A percentile compares a stretch with the other conserved stretches of the same genome.
Conservation (phyloP, 306 rosid species). For the Alnus rubra region DNA sequence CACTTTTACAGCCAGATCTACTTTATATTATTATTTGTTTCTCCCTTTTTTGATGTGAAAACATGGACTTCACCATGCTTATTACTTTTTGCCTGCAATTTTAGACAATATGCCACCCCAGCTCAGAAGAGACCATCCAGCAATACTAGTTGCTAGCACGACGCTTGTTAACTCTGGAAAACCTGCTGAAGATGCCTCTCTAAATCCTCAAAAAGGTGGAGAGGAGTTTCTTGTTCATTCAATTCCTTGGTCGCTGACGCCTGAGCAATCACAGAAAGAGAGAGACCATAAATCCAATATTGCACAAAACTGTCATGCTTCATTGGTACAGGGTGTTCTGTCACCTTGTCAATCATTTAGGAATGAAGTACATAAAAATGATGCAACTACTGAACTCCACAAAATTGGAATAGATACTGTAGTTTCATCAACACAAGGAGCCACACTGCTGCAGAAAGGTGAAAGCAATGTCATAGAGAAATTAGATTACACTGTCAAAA, state of each 20-base stretch:
- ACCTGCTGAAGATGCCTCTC: conserved; percentile 20
- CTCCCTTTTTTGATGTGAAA: too few relatives aligned
- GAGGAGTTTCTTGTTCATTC: conserved; percentile 21
- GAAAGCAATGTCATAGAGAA: conserved; percentile 1
- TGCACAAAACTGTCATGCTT: conserved; percentile 13
- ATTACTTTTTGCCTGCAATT: too few relatives aligned
- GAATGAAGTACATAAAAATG: conserved; percentile 21
- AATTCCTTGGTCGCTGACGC: conserved; percentile 3
- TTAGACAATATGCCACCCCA: conserved; percentile 1
- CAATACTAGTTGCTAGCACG: conserved; percentile 22
- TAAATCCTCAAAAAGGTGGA: conserved; percentile 13
- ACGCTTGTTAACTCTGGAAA: conserved; percentile 13
- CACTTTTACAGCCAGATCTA: too few relatives aligned
- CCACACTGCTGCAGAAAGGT: conserved; percentile 16
- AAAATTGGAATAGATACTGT: conserved; percentile 18
- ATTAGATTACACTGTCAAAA: not conserved
- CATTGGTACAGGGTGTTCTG: conserved; percentile 24
- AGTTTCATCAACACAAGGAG: conserved; percentile 20
- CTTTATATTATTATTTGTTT: too few relatives aligned
- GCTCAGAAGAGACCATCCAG: conserved; percentile 9
- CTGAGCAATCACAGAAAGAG: conserved; percentile 20
- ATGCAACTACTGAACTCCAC: conserved; percentile 11
- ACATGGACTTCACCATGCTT: too few relatives aligned
- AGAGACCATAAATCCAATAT: conserved; percentile 16
- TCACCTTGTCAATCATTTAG: not conserved